Conservation (phyloP, 352 stramenopile species). For the Globisporangium abappressorium region DNA sequence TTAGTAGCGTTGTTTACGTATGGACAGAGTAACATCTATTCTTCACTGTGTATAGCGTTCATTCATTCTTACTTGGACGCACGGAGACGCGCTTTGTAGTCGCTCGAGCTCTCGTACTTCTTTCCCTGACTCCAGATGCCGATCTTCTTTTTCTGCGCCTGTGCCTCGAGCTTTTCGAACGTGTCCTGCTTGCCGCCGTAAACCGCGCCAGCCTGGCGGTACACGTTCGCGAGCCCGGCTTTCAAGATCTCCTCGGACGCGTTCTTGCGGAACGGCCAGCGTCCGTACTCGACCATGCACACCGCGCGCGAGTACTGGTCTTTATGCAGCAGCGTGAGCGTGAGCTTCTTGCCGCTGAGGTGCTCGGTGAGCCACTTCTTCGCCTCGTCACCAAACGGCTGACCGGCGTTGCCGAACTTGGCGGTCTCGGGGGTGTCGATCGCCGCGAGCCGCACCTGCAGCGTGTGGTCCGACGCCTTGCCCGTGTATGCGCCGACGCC, state of each 20-base stretch:
- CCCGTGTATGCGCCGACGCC: constrained; percentile 38
- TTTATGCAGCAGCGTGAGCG: constrained; percentile 76
- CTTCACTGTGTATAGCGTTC: neutral
- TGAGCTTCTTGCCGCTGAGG: constrained; percentile 52
- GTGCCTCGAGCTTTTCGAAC: constrained; percentile 66
- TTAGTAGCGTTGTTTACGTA: neutral
- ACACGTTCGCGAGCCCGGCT: constrained; percentile 63
- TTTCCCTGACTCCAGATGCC: constrained; percentile 79
- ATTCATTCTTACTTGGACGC: constrained; percentile 17
- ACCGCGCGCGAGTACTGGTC: constrained; percentile 85
- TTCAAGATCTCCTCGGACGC: constrained; percentile 82
- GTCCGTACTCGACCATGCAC: constrained; percentile 78
- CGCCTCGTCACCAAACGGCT: constrained; percentile 78
- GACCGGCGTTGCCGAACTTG: constrained; percentile 76
- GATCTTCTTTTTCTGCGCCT: constrained; percentile 56
- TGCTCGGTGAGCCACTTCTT: constrained; percentile 62
- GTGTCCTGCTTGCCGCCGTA: constrained; percentile 72
- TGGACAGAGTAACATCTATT: neutral
- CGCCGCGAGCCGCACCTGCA: constrained; percentile 81
- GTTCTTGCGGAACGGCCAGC: constrained; percentile 78
- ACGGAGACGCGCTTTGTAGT: constrained; percentile 77
- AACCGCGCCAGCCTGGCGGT: constrained; percentile 73
- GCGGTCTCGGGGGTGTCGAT: constrained; percentile 85
- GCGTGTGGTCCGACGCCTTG: constrained; percentile 75
- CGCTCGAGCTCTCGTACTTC: constrained; percentile 65